A percentile compares a stretch with the other conserved stretches of the same genome.
These are phyloP conservation scores for Monosporascus sp. DNA, from an alignment of 2,329 filamentous ascomycete genomes.

Conservation along the genomic window DNA sequence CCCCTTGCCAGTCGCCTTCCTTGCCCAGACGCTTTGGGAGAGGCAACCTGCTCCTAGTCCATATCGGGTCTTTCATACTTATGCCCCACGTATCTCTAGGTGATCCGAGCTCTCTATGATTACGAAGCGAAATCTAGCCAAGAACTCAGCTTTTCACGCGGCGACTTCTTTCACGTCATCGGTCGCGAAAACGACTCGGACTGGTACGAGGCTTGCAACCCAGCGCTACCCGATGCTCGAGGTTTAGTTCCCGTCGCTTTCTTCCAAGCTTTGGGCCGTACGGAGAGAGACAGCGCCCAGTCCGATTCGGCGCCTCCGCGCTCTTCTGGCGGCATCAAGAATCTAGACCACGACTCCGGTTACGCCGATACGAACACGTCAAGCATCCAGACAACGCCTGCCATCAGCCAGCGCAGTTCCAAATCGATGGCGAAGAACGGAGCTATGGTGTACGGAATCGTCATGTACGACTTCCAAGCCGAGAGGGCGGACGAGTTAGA, in stretches of 20 bases:
- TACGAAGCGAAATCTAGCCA: constrained; percentile 73
- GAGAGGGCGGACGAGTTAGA: constrained; percentile 95
- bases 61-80: constrained; percentile 9
- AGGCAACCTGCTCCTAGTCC: neutral
- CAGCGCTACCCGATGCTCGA: constrained; percentile 75
- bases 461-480: constrained; percentile 94
- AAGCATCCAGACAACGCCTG: constrained; percentile 27
- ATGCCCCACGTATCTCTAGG: constrained; percentile 46
- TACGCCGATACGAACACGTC: constrained; percentile 58
- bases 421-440: constrained; percentile 53
- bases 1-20: constrained; percentile 3
- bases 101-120: constrained; percentile 95
- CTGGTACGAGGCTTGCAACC: constrained; percentile 99
- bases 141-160: constrained; percentile 85
- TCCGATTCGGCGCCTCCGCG: constrained; percentile 48
- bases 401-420: constrained; percentile 42
- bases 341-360: constrained; percentile 82
- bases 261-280: constrained; percentile 89
- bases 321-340: constrained; percentile 46
- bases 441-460: constrained; percentile 92
- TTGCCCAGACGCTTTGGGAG: neutral
- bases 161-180: constrained; percentile 98
- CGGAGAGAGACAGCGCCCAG: constrained; percentile 79
- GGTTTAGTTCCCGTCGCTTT: constrained; percentile 91
- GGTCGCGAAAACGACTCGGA: constrained; percentile 88